Evolutionary conservation across 495 filamentous ascomycete genomes (phyloP), one percentile per base, ranked within the genome.

Genomic region (Sporormia fimetaria): DNA sequence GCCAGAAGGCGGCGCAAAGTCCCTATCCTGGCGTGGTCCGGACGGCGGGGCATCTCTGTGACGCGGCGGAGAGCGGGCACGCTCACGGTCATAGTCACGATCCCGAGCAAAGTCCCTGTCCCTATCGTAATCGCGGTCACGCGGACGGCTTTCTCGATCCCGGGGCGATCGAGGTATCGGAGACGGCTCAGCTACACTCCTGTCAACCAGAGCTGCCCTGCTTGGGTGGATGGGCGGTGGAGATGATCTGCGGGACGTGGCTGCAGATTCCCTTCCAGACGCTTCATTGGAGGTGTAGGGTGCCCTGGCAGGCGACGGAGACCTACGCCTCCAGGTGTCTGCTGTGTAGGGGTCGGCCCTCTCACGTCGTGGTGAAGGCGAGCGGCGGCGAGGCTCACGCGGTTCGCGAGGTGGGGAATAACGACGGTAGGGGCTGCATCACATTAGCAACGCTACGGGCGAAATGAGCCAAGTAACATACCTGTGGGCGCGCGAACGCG

Each of bases 151-250:
- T 26, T n/a, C n/a, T n/a, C n/a, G n/a, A n/a, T n/a, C n/a, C n/a
- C n/a, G n/a, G n/a, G 58, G 42, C 0, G 51, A 51, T 10, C 51
- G 40, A 21, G 54, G 42, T 22, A 44, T 49, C 11, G 53, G 44
- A 29, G 53, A 30, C 17, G 47, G 22, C 24, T 46, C 47, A 16
- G 35, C 36, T 27, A 35, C 21, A 21, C 37, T 34, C 17, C 12
- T 27, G 8, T 49, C 44, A 12, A 56, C 31, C 4, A 56, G 39
- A 6, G 48, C 51, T 18, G 52, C 42, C 18, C 63, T 45, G 44
- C 54, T 62, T 5, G 58, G 57, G 40, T 67, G 59, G 6, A 60
- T 52, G 4, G 45, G 51, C 16, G 56, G 63, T 6, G 63, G 64
- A 14, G 62, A 63, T 0, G 63, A 65, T 3, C 56, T 54, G 7